Conservation (phyloP, 192 early-diverging fungal species). For the Coemansia umbellata region DNA sequence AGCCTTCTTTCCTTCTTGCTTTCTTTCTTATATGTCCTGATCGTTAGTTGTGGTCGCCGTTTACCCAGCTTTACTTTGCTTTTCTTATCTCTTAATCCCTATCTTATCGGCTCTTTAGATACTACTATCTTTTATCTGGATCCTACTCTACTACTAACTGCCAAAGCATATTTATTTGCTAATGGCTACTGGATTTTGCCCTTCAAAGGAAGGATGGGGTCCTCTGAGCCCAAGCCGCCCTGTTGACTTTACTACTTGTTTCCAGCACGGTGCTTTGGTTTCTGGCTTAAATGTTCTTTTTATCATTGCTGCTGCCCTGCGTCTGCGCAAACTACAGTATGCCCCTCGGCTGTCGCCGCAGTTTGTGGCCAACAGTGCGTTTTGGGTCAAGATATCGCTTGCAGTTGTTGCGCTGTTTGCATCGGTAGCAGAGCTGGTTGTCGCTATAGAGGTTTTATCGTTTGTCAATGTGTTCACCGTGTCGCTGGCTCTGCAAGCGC, state of each 20-base stretch:
- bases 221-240: constrained; percentile 42
- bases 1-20: too few relatives aligned
- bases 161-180: too few relatives aligned
- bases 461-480: constrained; percentile 9
- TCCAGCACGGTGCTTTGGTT: constrained; percentile 34
- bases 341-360: background rate
- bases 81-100: too few relatives aligned
- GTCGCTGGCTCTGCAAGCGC: constrained; percentile 30
- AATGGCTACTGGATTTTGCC: constrained; percentile 13
- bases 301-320: constrained; percentile 12
- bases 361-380: constrained; percentile 16
- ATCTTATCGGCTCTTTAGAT: too few relatives aligned
- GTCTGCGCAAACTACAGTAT: constrained; percentile 5
- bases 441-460: background rate
- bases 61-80: too few relatives aligned
- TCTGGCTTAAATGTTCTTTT: constrained; percentile 19
- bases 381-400: constrained; percentile 27
- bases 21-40: too few relatives aligned
- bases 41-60: too few relatives aligned
- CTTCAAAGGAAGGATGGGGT: constrained; percentile 49
- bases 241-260: constrained; percentile 44
- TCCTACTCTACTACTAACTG: too few relatives aligned
- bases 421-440: constrained; percentile 23
- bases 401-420: constrained; percentile 13
- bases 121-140: too few relatives aligned